phyloP scores from a whole-genome alignment of 345 rosid species.

The Gossypium turneri region DNA sequence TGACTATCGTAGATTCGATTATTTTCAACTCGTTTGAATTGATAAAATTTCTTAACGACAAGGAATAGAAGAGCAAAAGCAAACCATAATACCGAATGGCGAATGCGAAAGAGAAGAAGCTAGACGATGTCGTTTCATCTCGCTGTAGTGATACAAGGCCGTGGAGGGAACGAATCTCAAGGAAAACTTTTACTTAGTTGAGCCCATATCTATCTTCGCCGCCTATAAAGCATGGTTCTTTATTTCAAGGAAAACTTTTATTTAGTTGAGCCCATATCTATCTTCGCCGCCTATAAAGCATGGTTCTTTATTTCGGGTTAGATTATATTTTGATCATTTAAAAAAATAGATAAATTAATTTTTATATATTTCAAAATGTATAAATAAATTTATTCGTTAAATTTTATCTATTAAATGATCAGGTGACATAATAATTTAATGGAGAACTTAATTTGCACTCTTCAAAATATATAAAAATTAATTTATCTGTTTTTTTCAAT shows the following conservation, averaged over 20 bases:
- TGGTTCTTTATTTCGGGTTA: background rate
- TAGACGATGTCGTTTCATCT: background rate
- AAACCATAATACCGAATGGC: background rate
- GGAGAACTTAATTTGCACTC: rapidly evolving
- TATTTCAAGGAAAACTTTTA: background rate
- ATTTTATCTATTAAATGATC: no score
- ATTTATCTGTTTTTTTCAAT: no score
- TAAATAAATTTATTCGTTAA: no score
- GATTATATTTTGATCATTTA: rapidly evolving
- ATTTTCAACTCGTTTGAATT: background rate
- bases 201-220: background rate
- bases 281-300: no score
- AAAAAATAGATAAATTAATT: no score
- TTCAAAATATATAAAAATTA: no score
- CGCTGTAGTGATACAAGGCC: background rate
- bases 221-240: background rate
- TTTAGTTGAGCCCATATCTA: no score
- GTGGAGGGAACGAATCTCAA: background rate
- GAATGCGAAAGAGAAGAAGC: background rate
- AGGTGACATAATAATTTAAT: no score
- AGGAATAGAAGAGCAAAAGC: background rate
- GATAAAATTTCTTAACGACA: background rate
- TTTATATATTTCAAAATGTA: no score
- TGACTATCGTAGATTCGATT: background rate
- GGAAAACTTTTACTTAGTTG: background rate